Percentiles rank a stretch among this genome's conserved stretches.
Conservation (phyloP, 352 stramenopile species). For the Pythium plurisporium region DNA sequence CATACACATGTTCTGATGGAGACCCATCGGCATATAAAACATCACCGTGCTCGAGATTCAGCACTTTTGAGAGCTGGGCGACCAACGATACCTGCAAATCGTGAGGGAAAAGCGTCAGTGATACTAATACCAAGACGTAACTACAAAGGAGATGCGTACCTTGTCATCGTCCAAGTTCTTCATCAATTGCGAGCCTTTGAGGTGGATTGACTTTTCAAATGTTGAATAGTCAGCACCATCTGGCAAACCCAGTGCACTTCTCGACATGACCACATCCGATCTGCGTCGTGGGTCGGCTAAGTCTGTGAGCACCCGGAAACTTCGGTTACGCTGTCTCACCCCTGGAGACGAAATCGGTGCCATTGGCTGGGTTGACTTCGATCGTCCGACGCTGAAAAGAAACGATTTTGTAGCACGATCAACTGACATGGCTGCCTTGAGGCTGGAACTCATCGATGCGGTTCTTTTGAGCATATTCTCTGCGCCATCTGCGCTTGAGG, state of each 20-base stretch:
- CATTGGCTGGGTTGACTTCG: slow-evolving; percentile 27
- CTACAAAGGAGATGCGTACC: slow-evolving; percentile 5
- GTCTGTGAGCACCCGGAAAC: slow-evolving; percentile 25
- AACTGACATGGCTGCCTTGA: slow-evolving; percentile 66
- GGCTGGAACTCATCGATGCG: slow-evolving; percentile 48
- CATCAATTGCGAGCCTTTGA: slow-evolving; percentile 83
- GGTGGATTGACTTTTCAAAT: slow-evolving; percentile 83
- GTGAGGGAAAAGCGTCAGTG: not conserved
- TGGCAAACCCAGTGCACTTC: slow-evolving; percentile 12
- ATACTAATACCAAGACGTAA: not conserved
- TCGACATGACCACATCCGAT: slow-evolving; percentile 29
- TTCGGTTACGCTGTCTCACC: slow-evolving; percentile 40
- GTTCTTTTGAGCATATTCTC: slow-evolving; percentile 51
- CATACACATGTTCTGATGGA: slow-evolving; percentile 47
- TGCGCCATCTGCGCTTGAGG: slow-evolving; percentile 14
- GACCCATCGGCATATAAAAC: slow-evolving; percentile 45
- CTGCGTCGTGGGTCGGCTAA: slow-evolving; percentile 4
- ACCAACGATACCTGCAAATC: slow-evolving; percentile 50
- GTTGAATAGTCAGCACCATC: slow-evolving; percentile 65
- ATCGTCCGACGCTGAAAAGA: slow-evolving; percentile 61
- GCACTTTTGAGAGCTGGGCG: slow-evolving; percentile 62
- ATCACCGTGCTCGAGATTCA: slow-evolving; percentile 52
- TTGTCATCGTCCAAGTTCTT: slow-evolving; percentile 81
- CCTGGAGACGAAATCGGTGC: slow-evolving; percentile 28
- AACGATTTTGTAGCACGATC: slow-evolving; percentile 71